Conservation (phyloP, 352 stramenopile species). For the Globisporangium spiculum region DNA sequence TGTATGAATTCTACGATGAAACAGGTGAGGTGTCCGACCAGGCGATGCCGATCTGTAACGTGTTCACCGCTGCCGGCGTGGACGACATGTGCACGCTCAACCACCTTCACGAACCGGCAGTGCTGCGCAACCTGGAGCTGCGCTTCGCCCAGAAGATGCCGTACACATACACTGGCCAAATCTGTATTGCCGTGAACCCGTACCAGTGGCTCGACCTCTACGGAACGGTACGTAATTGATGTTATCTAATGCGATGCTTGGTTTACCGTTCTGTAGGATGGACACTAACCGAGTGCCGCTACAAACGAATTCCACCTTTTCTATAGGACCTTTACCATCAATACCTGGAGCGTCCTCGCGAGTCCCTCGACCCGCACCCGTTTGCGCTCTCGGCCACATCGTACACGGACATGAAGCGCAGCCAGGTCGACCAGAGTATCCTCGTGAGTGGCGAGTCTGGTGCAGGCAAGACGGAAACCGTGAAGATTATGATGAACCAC, state of each 20-base stretch:
- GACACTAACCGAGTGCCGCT: background rate
- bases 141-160: conserved; percentile 68
- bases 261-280: background rate
- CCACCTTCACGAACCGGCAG: conserved; percentile 72
- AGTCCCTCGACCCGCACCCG: conserved; percentile 57
- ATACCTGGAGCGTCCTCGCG: conserved; percentile 54
- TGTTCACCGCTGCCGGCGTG: conserved; percentile 56
- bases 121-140: conserved; percentile 75
- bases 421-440: conserved; percentile 79
- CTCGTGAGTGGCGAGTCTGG: conserved; percentile 85
- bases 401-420: conserved; percentile 75
- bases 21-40: conserved; percentile 65
- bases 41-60: conserved; percentile 85
- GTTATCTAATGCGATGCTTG: background rate
- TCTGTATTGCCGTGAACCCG: conserved; percentile 79
- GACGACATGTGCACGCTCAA: conserved; percentile 83
- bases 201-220: conserved; percentile 85
- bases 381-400: conserved; percentile 68
- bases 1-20: background rate
- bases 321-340: conserved; percentile 51
- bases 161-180: conserved; percentile 81
- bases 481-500: conserved; percentile 91
- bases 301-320: background rate
- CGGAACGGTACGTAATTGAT: conserved; percentile 22
- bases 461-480: conserved; percentile 92